Conservation (phyloP, 768 basidiomycete genomes). For the Cystobasidium onofrii region DNA sequence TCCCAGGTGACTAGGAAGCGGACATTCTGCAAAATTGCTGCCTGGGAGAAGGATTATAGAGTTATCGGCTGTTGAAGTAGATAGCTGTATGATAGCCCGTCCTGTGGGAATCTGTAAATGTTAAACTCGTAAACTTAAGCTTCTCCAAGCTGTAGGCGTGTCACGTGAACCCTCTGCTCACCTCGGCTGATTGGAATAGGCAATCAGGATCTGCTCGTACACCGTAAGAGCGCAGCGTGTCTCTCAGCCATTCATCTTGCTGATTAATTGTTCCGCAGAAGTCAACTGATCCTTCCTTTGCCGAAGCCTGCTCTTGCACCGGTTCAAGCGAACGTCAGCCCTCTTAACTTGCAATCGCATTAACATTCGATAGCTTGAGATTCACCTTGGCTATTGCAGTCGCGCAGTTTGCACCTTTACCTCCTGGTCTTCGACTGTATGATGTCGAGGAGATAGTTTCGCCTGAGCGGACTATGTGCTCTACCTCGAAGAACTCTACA, state of each 20-base stretch:
- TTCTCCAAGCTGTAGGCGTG: neutral
- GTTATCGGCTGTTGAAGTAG: conserved; percentile 47
- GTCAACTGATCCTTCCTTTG: conserved; percentile 33
- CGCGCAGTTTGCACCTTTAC: conserved; percentile 51
- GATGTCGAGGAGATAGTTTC: conserved; percentile 48
- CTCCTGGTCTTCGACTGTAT: conserved; percentile 46
- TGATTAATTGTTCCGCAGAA: conserved; percentile 45
- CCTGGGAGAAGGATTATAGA: conserved; percentile 44
- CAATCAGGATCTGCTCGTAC: conserved; percentile 39
- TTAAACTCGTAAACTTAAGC: too few relatives aligned
- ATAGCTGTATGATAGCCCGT: conserved; percentile 49
- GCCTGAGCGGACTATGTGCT: conserved; percentile 44
- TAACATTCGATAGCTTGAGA: neutral
- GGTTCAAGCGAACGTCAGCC: neutral
- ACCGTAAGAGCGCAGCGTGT: conserved; percentile 33
- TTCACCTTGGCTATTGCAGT: conserved; percentile 44
- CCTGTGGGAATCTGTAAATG: conserved; percentile 44
- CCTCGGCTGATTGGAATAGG: conserved; percentile 38
- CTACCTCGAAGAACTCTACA: conserved; percentile 29
- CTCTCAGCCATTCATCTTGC: conserved; percentile 41
- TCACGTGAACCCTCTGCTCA: conserved; percentile 34
- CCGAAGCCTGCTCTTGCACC: neutral
- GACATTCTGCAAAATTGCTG: conserved; percentile 34
- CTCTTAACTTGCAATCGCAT: neutral
- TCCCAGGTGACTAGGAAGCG: conserved; percentile 32